phyloP scores from a whole-genome alignment of 768 basidiomycete species.

The Lactarius evosmus region DNA sequence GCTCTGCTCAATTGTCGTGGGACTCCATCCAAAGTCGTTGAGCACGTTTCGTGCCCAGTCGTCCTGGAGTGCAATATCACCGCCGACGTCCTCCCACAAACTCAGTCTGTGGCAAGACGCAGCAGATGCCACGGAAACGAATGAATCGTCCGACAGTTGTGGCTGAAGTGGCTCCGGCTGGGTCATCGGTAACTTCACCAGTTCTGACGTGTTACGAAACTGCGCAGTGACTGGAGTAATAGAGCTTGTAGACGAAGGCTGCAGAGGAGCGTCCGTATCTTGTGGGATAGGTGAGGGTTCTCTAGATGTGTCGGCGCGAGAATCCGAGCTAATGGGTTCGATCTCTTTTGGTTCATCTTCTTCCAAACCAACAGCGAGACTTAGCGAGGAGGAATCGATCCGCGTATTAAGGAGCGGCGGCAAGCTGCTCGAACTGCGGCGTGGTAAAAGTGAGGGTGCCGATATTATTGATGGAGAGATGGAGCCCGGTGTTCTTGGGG shows the following conservation, averaged over 20 bases:
- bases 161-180: constrained; percentile 21
- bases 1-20: constrained; percentile 11
- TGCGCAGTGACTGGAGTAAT: constrained; percentile 19
- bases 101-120: constrained; percentile 40
- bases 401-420: constrained; percentile 60
- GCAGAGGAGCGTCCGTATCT: not conserved
- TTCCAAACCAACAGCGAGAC: constrained; percentile 24
- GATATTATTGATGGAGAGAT: constrained; percentile 34
- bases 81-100: constrained; percentile 38
- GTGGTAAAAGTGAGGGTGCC: constrained; percentile 48
- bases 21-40: constrained; percentile 44
- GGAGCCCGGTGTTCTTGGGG: constrained; percentile 27
- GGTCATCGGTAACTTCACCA: constrained; percentile 19
- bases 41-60: constrained; percentile 77
- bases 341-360: constrained; percentile 33
- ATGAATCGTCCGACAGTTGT: constrained; percentile 32
- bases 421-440: constrained; percentile 44
- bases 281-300: constrained; percentile 8
- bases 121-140: constrained; percentile 44
- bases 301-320: not conserved
- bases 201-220: constrained; percentile 5
- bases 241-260: constrained; percentile 7
- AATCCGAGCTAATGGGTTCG: not conserved
- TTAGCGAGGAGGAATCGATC: constrained; percentile 55
- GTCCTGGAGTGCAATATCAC: constrained; percentile 37